Evolutionary conservation across 306 rosid species (phyloP).

Genomic region (Arachis hypogaea): DNA sequence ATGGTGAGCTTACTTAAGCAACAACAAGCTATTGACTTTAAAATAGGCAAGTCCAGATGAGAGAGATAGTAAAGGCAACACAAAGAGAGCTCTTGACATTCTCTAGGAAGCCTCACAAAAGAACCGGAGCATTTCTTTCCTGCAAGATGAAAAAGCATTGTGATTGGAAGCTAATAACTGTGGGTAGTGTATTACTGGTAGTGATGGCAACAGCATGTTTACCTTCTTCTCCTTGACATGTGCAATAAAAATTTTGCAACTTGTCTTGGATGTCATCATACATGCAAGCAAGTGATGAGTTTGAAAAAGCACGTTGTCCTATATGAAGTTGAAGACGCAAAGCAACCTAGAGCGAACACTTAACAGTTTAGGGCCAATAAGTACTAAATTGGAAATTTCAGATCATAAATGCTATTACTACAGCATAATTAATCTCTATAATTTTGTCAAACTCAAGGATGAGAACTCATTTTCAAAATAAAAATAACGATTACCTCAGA

Average conservation of each 20-base stretch:
- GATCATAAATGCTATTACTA: constrained; percentile 17
- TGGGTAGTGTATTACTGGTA: constrained; percentile 4
- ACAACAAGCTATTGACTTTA: constrained; percentile 69
- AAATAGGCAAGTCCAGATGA: constrained; percentile 58
- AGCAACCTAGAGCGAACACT: constrained; percentile 56
- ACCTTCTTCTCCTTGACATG: constrained; percentile 65
- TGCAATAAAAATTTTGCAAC: constrained; percentile 60
- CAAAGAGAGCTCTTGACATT: constrained; percentile 77
- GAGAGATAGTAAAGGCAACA: constrained; percentile 73
- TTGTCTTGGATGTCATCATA: constrained; percentile 62
- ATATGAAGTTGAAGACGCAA: constrained; percentile 63
- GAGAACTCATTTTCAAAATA: constrained; percentile 34
- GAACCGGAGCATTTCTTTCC: constrained; percentile 68
- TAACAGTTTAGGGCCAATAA: constrained; percentile 23
- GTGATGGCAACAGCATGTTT: constrained; percentile 30
- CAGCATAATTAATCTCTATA: constrained; percentile 2
- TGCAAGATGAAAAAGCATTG: constrained; percentile 48
- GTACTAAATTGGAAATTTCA: constrained; percentile 23
- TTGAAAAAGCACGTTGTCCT: constrained; percentile 63
- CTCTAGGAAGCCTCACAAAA: constrained; percentile 73
- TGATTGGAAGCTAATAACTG: constrained; percentile 29
- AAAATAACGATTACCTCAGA: constrained; percentile 56
- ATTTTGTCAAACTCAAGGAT: constrained; percentile 25
- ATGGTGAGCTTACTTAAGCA: constrained; percentile 71
- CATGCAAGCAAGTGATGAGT: constrained; percentile 57